Percentiles rank a stretch among this genome's conserved stretches.
Conservation (phyloP, 2,329 filamentous ascomycete genomes). For the Blumeriella jaapii region DNA sequence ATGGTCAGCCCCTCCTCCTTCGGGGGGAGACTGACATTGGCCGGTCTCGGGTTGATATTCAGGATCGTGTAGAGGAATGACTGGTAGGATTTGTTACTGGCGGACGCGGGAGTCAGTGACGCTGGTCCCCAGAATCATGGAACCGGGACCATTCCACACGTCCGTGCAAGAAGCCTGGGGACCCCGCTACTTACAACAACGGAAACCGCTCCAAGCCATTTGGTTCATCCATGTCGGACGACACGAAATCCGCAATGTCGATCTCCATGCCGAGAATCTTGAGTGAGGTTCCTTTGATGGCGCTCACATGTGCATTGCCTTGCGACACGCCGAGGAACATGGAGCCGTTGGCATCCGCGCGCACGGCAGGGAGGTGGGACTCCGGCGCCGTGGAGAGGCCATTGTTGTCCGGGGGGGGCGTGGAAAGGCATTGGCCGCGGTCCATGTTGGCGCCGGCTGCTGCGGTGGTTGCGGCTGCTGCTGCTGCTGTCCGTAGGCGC, state of each 20-base stretch:
- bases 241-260: slow-evolving; percentile 63
- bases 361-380: slow-evolving; percentile 18
- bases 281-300: slow-evolving; percentile 65
- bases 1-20: slow-evolving; percentile 54
- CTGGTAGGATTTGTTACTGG: slow-evolving; percentile 62
- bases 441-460: slow-evolving; percentile 15
- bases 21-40: slow-evolving; percentile 48
- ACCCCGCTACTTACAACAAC: no score
- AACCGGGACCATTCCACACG: no score
- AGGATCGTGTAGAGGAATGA: slow-evolving; percentile 56
- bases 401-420: slow-evolving; percentile 5
- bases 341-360: slow-evolving; percentile 36
- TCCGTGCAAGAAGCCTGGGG: no score
- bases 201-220: no score
- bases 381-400: slow-evolving; percentile 12
- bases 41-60: slow-evolving; percentile 45
- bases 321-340: slow-evolving; percentile 52
- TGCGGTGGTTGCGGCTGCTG: no score
- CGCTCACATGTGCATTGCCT: slow-evolving; percentile 54
- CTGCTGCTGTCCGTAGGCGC: slow-evolving; percentile 15
- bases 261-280: slow-evolving; percentile 71
- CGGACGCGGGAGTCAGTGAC: slow-evolving; percentile 38
- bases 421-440: slow-evolving; percentile 8
- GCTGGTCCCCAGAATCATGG: no score
- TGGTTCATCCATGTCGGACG: slow-evolving; percentile 53